phyloP scores from a whole-genome alignment of 1,284 basidiomycete genomes.

The Amylostereum areolatum region DNA sequence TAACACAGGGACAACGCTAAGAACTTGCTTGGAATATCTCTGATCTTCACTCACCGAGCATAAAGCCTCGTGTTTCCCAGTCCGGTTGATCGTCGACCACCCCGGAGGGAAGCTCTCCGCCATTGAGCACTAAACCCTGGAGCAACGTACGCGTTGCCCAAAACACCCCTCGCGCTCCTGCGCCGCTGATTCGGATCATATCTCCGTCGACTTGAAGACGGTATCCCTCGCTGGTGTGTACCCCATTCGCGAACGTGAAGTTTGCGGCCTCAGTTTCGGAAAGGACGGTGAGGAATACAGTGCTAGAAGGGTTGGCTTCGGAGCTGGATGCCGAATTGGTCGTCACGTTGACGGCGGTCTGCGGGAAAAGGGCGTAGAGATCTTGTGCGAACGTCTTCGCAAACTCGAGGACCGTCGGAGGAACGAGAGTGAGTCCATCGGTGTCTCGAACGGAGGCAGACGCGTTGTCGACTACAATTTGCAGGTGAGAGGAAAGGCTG shows the following conservation, averaged over 20 bases:
- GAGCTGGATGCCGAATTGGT: constrained; percentile 8
- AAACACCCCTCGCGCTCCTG: constrained; percentile 29
- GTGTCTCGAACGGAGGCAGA: constrained; percentile 14
- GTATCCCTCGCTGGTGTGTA: constrained; percentile 29
- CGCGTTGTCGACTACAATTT: constrained; percentile 17
- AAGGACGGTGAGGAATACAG: constrained; percentile 22
- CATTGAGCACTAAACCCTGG: constrained; percentile 22
- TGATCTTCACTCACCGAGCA: constrained; percentile 21
- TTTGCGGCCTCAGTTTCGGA: constrained; percentile 2
- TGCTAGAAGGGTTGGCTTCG: neutral
- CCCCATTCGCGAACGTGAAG: constrained; percentile 26
- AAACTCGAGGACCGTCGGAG: constrained; percentile 26
- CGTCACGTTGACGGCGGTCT: constrained; percentile 10
- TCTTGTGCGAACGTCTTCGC: constrained; percentile 27
- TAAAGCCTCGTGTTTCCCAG: constrained; percentile 33
- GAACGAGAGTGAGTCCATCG: constrained; percentile 24
- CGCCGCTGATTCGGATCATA: constrained; percentile 22
- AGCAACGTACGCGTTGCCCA: constrained; percentile 32
- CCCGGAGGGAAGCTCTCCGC: constrained; percentile 22
- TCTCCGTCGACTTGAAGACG: constrained; percentile 19
- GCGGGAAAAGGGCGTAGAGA: constrained; percentile 18
- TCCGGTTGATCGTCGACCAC: constrained; percentile 26
- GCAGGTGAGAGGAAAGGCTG: constrained; percentile 11
- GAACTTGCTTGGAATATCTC: too few relatives aligned
- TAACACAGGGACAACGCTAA: neutral